Evolutionary conservation across 1,139 yeast species (phyloP).

Genomic region (Waltiozyma sp.): DNA sequence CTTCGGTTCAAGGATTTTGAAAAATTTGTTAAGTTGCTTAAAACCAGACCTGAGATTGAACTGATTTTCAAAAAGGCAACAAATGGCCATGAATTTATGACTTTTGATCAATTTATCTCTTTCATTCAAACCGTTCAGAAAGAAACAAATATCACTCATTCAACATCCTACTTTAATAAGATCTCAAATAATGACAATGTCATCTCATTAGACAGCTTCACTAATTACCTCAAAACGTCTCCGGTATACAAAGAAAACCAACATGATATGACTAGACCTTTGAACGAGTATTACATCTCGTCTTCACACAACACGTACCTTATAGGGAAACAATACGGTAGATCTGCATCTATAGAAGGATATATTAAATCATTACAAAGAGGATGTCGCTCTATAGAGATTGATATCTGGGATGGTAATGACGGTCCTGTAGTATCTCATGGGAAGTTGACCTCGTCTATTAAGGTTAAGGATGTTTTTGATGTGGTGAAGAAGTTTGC

Average conservation of each 20-base stretch:
- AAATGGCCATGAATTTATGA: conserved; percentile 16
- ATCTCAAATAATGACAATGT: conserved; percentile 25
- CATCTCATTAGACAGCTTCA: conserved; percentile 19
- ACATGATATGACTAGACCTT: conserved; percentile 52
- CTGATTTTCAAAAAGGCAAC: conserved; percentile 26
- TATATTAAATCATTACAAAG: conserved; percentile 81
- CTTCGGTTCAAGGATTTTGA: conserved; percentile 66
- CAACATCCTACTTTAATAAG: conserved; percentile 21
- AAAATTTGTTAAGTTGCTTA: conserved; percentile 46
- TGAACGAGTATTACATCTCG: conserved; percentile 79
- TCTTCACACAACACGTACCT: conserved; percentile 94
- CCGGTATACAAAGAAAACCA: conserved; percentile 3
- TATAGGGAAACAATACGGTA: conserved; percentile 82
- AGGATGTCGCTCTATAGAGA: conserved; percentile 88
- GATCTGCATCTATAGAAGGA: conserved; percentile 73
- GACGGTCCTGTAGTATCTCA: conserved; percentile 84
- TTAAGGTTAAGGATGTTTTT: conserved; percentile 60
- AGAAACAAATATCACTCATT: background rate
- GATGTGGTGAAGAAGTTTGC: conserved; percentile 72
- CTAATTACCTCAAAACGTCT: conserved; percentile 33
- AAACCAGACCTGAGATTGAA: conserved; percentile 39
- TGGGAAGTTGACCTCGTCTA: conserved; percentile 74
- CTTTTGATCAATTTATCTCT: conserved; percentile 27
- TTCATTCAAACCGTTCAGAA: conserved; percentile 44
- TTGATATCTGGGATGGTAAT: conserved; percentile 91